Evolutionary conservation across 176 grass and related monocot genomes (phyloP).

Genomic region (Oryza glaberrima): DNA sequence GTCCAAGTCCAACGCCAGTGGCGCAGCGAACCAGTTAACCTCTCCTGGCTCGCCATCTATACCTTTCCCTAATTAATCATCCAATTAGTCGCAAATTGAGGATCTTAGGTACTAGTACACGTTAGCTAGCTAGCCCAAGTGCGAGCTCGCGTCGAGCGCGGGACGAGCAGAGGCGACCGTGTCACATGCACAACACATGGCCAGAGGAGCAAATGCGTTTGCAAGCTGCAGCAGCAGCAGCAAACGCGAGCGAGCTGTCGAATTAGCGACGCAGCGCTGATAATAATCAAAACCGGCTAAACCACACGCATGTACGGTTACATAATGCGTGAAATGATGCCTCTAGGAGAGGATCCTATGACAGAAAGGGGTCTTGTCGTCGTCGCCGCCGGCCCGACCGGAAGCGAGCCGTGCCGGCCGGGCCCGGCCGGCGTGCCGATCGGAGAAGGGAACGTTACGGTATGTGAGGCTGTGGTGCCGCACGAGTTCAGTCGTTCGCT

Average conservation of each 20-base stretch:
- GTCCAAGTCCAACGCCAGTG: slow-evolving; percentile 12
- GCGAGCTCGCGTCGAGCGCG: not conserved
- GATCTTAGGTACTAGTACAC: not conserved
- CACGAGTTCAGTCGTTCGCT: not conserved
- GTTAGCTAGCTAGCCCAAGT: not conserved
- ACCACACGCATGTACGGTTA: not conserved
- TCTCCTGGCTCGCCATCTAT: not conserved
- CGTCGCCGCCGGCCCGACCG: not conserved
- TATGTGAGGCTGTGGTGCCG: slow-evolving; percentile 26
- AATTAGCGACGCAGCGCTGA: not conserved
- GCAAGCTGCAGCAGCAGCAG: not conserved
- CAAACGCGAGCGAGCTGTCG: not conserved
- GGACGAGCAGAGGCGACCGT: not conserved
- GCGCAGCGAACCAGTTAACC: not conserved
- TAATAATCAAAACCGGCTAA: not conserved
- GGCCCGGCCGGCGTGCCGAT: not conserved
- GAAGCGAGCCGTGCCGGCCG: not conserved
- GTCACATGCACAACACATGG: slow-evolving; percentile 48
- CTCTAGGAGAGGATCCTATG: slow-evolving; percentile 29
- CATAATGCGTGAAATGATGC: not conserved
- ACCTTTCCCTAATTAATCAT: slow-evolving; percentile 7
- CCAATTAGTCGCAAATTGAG: not conserved
- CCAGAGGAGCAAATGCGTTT: slow-evolving; percentile 22
- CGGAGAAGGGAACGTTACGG: not conserved
- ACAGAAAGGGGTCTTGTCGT: slow-evolving; percentile 20